Evolutionary conservation across 768 basidiomycete genomes (phyloP).

Genomic region (Suillus hirtellus): DNA sequence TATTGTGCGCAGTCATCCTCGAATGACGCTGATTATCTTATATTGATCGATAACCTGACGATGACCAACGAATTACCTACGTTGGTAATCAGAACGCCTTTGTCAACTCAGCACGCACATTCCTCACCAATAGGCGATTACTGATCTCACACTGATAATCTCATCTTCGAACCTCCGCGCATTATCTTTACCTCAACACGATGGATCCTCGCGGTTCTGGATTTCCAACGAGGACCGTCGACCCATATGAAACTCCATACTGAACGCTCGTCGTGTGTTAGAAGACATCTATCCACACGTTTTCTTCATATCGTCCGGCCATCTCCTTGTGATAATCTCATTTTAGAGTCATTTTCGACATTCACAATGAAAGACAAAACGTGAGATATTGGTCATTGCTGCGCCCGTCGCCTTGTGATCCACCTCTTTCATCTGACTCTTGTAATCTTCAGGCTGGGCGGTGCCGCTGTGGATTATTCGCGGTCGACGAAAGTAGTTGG

Average conservation of each 20-base stretch:
- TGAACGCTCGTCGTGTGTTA: slow-evolving; percentile 3
- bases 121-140: background rate
- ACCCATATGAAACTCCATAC: background rate
- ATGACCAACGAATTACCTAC: background rate
- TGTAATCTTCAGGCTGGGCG: background rate
- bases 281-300: background rate
- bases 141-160: slow-evolving; percentile 3
- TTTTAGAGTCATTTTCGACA: background rate
- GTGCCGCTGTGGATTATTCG: background rate
- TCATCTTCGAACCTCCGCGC: slow-evolving; percentile 1
- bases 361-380: slow-evolving; percentile 3
- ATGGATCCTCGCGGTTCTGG: slow-evolving; percentile 4
- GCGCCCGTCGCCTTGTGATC: background rate
- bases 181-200: background rate
- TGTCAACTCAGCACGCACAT: slow-evolving; percentile 1
- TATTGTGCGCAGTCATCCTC: background rate
- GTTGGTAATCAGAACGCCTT: slow-evolving; percentile 1
- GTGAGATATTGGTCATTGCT: background rate
- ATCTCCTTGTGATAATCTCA: slow-evolving; percentile 7
- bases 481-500: background rate
- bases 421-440: background rate
- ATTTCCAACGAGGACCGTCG: background rate
- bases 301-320: slow-evolving; percentile 5
- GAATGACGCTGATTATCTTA: slow-evolving; percentile 3
- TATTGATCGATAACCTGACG: background rate